Percentiles rank a stretch among this genome's conserved stretches.
phyloP scores from a whole-genome alignment of 78 protist genomes.

The Guillardia theta region DNA sequence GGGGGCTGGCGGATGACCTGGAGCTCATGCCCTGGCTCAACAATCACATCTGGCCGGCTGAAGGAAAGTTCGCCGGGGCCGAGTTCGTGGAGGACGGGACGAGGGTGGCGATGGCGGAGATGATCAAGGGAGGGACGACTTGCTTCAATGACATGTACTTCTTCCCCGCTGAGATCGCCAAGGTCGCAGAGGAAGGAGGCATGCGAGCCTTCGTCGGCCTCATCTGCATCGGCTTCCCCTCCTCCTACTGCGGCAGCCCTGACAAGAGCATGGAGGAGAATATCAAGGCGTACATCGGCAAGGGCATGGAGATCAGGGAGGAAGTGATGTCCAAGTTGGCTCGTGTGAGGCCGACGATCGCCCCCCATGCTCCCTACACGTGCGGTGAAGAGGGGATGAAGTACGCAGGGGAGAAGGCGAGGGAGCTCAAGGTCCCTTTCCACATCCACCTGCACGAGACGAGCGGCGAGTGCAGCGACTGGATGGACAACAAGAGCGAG shows the following conservation, averaged over 20 bases:
- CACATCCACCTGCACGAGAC: constrained; percentile 79
- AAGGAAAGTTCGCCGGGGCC: constrained; percentile 44
- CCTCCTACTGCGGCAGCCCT: background rate
- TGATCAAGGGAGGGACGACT: constrained; percentile 72
- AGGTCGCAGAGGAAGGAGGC: constrained; percentile 40
- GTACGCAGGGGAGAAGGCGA: background rate
- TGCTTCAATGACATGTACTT: constrained; percentile 75
- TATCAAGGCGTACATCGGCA: background rate
- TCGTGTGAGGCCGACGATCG: background rate
- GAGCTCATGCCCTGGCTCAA: background rate
- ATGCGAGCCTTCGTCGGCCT: background rate
- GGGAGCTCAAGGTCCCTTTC: constrained; percentile 33
- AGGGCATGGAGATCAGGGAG: background rate
- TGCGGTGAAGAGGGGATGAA: background rate
- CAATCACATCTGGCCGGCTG: constrained; percentile 72
- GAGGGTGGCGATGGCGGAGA: constrained; percentile 66
- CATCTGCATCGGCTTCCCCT: background rate
- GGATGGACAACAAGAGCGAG: background rate
- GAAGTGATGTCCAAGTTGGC: background rate
- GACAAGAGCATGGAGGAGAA: background rate
- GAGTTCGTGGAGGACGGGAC: constrained; percentile 65
- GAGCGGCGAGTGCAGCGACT: constrained; percentile 56
- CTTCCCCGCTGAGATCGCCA: constrained; percentile 57
- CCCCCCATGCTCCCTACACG: constrained; percentile 24
- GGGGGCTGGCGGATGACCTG: constrained; percentile 67